These are phyloP conservation scores for Cucumis sativus DNA, from an alignment of 306 rosid genomes.

Conservation along the genomic window DNA sequence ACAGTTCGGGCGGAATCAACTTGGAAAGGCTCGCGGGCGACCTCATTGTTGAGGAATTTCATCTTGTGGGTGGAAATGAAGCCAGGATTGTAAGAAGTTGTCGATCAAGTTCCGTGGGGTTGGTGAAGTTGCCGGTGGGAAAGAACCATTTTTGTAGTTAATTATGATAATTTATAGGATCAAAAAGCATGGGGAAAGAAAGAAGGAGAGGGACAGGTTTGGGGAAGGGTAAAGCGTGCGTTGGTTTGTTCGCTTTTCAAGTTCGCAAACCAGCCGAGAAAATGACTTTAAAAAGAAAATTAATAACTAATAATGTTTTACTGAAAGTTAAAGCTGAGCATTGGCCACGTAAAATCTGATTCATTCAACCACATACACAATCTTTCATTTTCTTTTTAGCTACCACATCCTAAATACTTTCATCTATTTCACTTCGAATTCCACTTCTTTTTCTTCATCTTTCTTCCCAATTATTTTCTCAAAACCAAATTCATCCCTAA, in stretches of 20 bases:
- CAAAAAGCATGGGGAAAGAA: slow-evolving; percentile 2
- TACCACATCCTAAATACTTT: too few species aligned
- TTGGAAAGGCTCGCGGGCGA: slow-evolving; percentile 18
- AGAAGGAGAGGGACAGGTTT: slow-evolving; percentile 4
- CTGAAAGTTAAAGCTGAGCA: background rate
- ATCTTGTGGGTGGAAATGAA: background rate
- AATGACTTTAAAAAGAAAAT: background rate
- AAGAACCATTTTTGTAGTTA: background rate
- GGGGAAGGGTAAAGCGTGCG: slow-evolving; percentile 5
- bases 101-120: slow-evolving; percentile 20
- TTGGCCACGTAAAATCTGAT: background rate
- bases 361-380: background rate
- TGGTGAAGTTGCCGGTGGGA: slow-evolving; percentile 13
- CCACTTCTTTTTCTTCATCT: too few species aligned
- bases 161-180: slow-evolving; percentile 1
- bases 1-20: slow-evolving; percentile 43
- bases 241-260: background rate
- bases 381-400: too few species aligned
- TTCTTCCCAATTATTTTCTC: too few species aligned
- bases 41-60: slow-evolving; percentile 27
- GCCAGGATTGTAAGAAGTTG: background rate
- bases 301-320: background rate
- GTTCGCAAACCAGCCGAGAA: slow-evolving; percentile 11
- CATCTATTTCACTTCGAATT: too few species aligned
- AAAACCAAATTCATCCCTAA: too few species aligned